Conservation (phyloP, 2,329 filamentous ascomycete genomes). For the Fusarium sp. region DNA sequence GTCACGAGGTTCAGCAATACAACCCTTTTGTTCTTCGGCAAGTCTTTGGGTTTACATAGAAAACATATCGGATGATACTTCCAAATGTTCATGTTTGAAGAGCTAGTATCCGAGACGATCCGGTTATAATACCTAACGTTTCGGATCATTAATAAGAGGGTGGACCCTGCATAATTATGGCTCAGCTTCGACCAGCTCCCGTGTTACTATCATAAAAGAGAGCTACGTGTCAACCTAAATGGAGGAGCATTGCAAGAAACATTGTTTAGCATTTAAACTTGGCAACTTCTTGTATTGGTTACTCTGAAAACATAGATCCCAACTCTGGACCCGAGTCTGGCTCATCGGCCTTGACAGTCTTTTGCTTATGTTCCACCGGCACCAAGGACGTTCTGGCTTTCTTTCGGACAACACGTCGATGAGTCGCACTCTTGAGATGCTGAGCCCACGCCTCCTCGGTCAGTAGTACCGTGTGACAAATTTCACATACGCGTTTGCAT, state of each 20-base stretch:
- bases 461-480: slow-evolving; percentile 75
- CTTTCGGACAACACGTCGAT: slow-evolving; percentile 53
- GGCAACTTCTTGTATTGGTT: slow-evolving; percentile 11
- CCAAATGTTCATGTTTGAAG: no score
- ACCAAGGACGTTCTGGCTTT: slow-evolving; percentile 57
- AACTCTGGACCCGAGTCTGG: slow-evolving; percentile 48
- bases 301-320: slow-evolving; percentile 48
- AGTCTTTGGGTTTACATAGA: no score
- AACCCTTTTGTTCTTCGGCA: no score
- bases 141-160: no score
- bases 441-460: slow-evolving; percentile 64
- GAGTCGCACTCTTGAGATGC: slow-evolving; percentile 55
- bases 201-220: neutral
- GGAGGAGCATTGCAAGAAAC: neutral
- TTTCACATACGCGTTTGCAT: slow-evolving; percentile 74
- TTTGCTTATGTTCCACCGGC: slow-evolving; percentile 44
- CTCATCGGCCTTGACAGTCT: slow-evolving; percentile 13
- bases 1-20: no score
- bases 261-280: neutral
- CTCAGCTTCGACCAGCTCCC: neutral
- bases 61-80: no score
- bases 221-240: neutral
- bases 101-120: no score
- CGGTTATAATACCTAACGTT: no score
- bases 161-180: no score